Percentiles rank a stretch among this genome's conserved stretches.
phyloP scores from a whole-genome alignment of 75 land plant genomes.

The Larix kaempferi region DNA sequence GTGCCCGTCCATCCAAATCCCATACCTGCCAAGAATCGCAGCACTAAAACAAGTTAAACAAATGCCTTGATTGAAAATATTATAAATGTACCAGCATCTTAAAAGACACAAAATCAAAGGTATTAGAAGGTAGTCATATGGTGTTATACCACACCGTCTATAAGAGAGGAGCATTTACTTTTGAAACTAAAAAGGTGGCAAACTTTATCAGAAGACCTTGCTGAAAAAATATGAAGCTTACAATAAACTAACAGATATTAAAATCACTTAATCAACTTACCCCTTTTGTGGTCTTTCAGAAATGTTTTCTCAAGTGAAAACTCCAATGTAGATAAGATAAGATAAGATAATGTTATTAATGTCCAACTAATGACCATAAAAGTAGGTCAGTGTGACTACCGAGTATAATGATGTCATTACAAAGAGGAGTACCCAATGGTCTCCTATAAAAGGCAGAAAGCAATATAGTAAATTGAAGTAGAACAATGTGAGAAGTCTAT shows the following conservation, averaged over 20 bases:
- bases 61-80: not conserved
- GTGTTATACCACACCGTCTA: not conserved
- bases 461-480: too few relatives aligned
- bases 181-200: not conserved
- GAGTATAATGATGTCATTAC: too few relatives aligned
- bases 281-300: not conserved
- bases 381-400: too few relatives aligned
- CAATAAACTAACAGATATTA: not conserved
- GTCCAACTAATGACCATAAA: too few relatives aligned
- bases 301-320: not conserved
- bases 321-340: too few relatives aligned
- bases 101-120: not conserved
- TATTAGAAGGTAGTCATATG: not conserved
- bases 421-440: too few relatives aligned
- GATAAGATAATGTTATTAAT: too few relatives aligned
- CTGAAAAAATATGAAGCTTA: too few relatives aligned
- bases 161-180: not conserved
- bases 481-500: too few relatives aligned
- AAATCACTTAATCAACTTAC: not conserved
- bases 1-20: conserved; percentile 56
- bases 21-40: conserved; percentile 49
- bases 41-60: conserved; percentile 3
- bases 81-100: not conserved
- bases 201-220: not conserved
- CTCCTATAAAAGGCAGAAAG: too few relatives aligned